A percentile compares a stretch with the other conserved stretches of the same genome.
Evolutionary conservation across 2,329 filamentous ascomycete genomes (phyloP).

Genomic region (Sclerotinia trifoliorum): DNA sequence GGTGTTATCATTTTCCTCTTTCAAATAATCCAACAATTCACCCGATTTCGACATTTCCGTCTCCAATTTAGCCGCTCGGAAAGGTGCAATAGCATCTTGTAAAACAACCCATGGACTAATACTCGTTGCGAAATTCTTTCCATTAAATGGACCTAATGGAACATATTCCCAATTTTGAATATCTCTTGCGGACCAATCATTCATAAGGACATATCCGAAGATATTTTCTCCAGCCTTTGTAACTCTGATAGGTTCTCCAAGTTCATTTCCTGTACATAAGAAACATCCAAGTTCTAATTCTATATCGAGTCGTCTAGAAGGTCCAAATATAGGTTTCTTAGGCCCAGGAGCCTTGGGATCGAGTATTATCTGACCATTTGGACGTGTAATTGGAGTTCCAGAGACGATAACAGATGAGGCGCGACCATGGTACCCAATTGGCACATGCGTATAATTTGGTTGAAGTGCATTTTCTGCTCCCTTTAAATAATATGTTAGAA

Average conservation of each 20-base stretch:
- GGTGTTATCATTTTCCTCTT: constrained; percentile 56
- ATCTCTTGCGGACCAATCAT: constrained; percentile 84
- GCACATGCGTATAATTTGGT: constrained; percentile 78
- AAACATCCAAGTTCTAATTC: constrained; percentile 81
- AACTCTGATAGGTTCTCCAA: constrained; percentile 64
- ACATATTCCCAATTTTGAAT: constrained; percentile 85
- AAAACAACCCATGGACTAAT: constrained; percentile 79
- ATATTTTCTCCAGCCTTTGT: constrained; percentile 65
- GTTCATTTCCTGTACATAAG: constrained; percentile 60
- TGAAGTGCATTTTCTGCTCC: constrained; percentile 71
- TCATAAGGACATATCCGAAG: constrained; percentile 79
- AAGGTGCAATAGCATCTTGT: constrained; percentile 71
- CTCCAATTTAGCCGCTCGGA: constrained; percentile 53
- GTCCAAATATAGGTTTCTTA: constrained; percentile 61
- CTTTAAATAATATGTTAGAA: constrained; percentile 55
- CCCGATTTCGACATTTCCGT: constrained; percentile 46
- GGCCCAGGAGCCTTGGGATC: constrained; percentile 60
- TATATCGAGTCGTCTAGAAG: constrained; percentile 68
- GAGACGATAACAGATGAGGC: constrained; percentile 74
- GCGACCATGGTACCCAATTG: constrained; percentile 78
- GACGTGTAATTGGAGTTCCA: constrained; percentile 69
- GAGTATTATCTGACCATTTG: constrained; percentile 70
- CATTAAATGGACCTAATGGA: constrained; percentile 77
- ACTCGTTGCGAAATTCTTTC: constrained; percentile 78
- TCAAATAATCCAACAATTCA: constrained; percentile 60